A percentile compares a stretch with the other conserved stretches of the same genome.
Conservation (phyloP, 495 filamentous ascomycete genomes). For the Penicillium chermesinum region DNA sequence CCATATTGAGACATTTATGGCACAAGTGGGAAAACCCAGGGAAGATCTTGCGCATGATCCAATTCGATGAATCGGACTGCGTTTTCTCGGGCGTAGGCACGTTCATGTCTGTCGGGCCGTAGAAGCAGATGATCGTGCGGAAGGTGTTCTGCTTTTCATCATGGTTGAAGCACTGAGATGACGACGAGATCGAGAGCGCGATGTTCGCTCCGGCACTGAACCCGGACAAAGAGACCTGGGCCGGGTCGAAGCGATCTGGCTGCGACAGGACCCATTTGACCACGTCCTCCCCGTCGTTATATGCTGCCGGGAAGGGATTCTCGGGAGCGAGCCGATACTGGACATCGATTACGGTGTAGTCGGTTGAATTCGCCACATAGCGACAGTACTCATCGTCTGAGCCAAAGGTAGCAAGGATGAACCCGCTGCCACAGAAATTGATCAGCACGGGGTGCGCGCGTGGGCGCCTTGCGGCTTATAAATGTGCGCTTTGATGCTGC, state of each 20-base stretch:
- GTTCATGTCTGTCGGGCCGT: slow-evolving; percentile 33
- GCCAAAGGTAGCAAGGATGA: slow-evolving; percentile 36
- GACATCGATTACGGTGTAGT: slow-evolving; percentile 46
- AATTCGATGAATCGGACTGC: slow-evolving; percentile 21
- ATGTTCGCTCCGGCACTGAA: slow-evolving; percentile 46
- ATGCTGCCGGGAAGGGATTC: slow-evolving; percentile 65
- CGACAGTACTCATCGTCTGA: slow-evolving; percentile 39
- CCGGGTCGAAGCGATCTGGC: slow-evolving; percentile 29
- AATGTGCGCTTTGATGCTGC: slow-evolving; percentile 42
- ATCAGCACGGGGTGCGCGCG: slow-evolving; percentile 35
- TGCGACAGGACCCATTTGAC: slow-evolving; percentile 32
- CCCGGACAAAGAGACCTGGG: slow-evolving; percentile 36
- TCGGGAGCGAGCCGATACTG: slow-evolving; percentile 78
- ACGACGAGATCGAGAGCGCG: slow-evolving; percentile 30
- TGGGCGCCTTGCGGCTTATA: slow-evolving; percentile 26
- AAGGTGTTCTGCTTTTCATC: slow-evolving; percentile 17
- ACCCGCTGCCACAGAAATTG: slow-evolving; percentile 42
- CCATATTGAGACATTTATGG: slow-evolving; percentile 23
- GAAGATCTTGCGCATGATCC: slow-evolving; percentile 23
- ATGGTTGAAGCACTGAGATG: slow-evolving; percentile 23
- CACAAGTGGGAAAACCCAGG: slow-evolving; percentile 27
- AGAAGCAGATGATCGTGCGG: slow-evolving; percentile 35
- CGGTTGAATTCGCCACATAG: slow-evolving; percentile 28
- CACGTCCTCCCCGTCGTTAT: slow-evolving; percentile 60
- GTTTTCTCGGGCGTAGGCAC: slow-evolving; percentile 20